phyloP scores from a whole-genome alignment of 2,329 filamentous ascomycete genomes.

The Dactylellina haptotyla region DNA sequence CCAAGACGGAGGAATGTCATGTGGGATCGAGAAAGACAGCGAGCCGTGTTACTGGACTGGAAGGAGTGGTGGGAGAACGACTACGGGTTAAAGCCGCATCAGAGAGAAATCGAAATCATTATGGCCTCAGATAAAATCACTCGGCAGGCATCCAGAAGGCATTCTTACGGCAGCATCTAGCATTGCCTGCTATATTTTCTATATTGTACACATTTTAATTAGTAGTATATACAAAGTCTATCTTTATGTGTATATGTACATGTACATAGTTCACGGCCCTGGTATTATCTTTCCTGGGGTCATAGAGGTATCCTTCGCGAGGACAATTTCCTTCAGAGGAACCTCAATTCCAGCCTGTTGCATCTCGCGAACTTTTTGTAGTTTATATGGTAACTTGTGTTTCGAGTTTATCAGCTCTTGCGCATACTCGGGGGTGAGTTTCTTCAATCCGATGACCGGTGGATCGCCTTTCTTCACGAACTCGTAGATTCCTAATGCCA shows the following conservation, averaged over 20 bases:
- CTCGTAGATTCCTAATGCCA: constrained; percentile 76
- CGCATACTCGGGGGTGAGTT: constrained; percentile 79
- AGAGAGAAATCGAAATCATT: constrained; percentile 36
- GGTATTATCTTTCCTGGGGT: constrained; percentile 52
- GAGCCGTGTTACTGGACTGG: constrained; percentile 28
- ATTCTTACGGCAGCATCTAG: constrained; percentile 4
- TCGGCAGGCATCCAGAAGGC: constrained; percentile 1
- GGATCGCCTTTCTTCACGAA: constrained; percentile 93
- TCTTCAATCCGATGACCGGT: constrained; percentile 90
- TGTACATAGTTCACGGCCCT: constrained; percentile 5
- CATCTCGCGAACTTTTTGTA: constrained; percentile 77
- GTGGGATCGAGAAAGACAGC: constrained; percentile 22
- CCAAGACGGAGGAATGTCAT: constrained; percentile 28
- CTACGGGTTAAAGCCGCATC: constrained; percentile 27
- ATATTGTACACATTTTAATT: constrained; percentile 24
- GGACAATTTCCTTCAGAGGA: constrained; percentile 35
- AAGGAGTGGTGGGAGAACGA: constrained; percentile 48
- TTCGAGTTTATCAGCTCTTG: constrained; percentile 70
- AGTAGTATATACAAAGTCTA: constrained; percentile 40
- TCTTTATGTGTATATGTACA: constrained; percentile 24
- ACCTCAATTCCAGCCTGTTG: constrained; percentile 62
- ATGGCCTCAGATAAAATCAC: constrained; percentile 22
- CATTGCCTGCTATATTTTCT: not conserved
- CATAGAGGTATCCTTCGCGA: constrained; percentile 46
- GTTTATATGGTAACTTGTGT: constrained; percentile 61